Evolutionary conservation across 371 early-diverging fungal genomes (phyloP), one percentile per base, ranked within the genome.

Genomic region (Phascolomyces articulosus): DNA sequence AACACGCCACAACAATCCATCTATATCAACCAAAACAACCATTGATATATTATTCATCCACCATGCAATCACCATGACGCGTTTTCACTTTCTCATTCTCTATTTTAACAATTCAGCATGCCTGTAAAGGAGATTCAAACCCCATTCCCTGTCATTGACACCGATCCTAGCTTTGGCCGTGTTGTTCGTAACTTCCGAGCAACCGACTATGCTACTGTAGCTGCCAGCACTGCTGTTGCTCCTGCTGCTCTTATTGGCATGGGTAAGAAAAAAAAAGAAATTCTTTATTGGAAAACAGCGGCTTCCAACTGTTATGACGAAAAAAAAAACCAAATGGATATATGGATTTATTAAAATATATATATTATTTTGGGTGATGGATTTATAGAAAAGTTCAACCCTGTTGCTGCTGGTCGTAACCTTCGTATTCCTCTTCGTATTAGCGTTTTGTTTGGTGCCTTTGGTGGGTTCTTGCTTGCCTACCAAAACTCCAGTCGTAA

Each of bases 171-270:
- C 69, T 90, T 96, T 68, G 72, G 70, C 70, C 89, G 94, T 63
- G 95, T 98, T 4, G 87, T 96, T 59, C 84, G 93, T 59, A 97
- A 96, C 84, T 91, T 97, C 77, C 88, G 98, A 62, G 72, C 89
- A 54, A 77, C 86, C 20, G 98, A 98, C 80, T 91, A 90, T 64
- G 87, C 79, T 58, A 73, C 87, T 49, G 84, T 86, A 83, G 91
- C 85, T 41, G 91, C 75, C n/a, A 69, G 88, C 40, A 87, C 90
- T 8, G 88, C 87, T 40, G 84, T 85, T 21, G 93, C 89, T 48
- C 98, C 98, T 9, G 91, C 82, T 53, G 68, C 87, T 54, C 79
- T 93, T 68, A 75, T 86, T 49, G 85, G 85, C 63, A 77, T 94
- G 82, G 95, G 94, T 91, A 88, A 24, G 29, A 41, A 38, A 8